Percentiles rank a stretch among this genome's conserved stretches.
phyloP scores from a whole-genome alignment of 208 protist species.

The Acanthamoeba triangularis region DNA sequence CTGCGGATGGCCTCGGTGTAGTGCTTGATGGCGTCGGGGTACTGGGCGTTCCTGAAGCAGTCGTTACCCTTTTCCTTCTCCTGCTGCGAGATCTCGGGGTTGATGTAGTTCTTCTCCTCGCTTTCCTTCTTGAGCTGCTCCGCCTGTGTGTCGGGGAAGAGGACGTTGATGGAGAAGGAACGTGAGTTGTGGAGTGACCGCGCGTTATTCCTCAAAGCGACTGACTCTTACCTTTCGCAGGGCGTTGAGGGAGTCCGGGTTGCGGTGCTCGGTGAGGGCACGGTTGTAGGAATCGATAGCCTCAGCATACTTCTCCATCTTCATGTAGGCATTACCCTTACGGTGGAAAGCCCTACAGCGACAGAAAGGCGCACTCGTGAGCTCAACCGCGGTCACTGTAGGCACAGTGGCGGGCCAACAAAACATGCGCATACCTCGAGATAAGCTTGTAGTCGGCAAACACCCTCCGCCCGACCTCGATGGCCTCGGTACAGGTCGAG shows the following conservation, averaged over 20 bases:
- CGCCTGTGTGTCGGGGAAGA: slow-evolving; percentile 13
- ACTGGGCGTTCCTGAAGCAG: slow-evolving; percentile 97
- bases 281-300: slow-evolving; percentile 94
- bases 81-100: slow-evolving; percentile 94
- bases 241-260: slow-evolving; percentile 92
- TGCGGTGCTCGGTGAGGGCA: slow-evolving; percentile 96
- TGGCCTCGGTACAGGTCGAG: slow-evolving; percentile 93
- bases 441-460: slow-evolving; percentile 96
- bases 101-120: slow-evolving; percentile 95
- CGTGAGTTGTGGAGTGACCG: background rate
- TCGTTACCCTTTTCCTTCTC: slow-evolving; percentile 97
- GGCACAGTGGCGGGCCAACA: slow-evolving; percentile 77
- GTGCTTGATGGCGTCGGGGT: slow-evolving; percentile 93
- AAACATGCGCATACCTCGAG: slow-evolving; percentile 86
- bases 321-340: slow-evolving; percentile 95
- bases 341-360: slow-evolving; percentile 93
- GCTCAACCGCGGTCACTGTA: background rate
- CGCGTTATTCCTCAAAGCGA: background rate
- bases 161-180: background rate
- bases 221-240: slow-evolving; percentile 15
- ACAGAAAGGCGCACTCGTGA: background rate
- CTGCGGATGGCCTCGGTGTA: slow-evolving; percentile 92
- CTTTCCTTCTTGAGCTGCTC: slow-evolving; percentile 78
- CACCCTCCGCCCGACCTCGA: slow-evolving; percentile 88
- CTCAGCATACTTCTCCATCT: slow-evolving; percentile 97